Evolutionary conservation across 1,284 basidiomycete species (phyloP), one percentile per base, ranked within the genome.

Genomic region (Puccinia coronata): DNA sequence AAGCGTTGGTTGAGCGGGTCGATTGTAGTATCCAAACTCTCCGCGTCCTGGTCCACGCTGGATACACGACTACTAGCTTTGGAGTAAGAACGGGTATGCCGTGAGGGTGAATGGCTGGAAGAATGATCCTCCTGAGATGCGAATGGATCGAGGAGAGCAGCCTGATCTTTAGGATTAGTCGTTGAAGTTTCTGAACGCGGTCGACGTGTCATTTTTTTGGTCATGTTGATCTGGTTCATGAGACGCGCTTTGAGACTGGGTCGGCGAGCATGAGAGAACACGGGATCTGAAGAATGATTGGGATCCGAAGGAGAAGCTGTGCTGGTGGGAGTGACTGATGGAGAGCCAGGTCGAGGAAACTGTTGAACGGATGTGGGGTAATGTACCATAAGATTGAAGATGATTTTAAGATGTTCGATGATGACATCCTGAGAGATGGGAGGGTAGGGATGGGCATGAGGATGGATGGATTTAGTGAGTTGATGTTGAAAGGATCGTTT

Each of bases 321-420:
- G 2, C 3, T 25, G 6, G 36, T 55, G 49, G 20, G 9, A 1
- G 31, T n/a, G 41, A 76, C 49, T 43, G 31, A 25, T 12, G 47
- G 74, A 18, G 49, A 39, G 25, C 18, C 43, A 23, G 69, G 53
- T n/a, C 71, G 65, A 41, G 53, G 67, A 25, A 59, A 59, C 43
- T 79, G 67, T 31, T 82, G 67, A 31, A 83, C 65, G 23, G 84
- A 82, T 77, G 83, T 82, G 20, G 90, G 90, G 84, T 91, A 94
- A 84, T 93, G 91, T 67, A 91, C 86, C 76, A 92, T 88, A 51
- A 93, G 84, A 84, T 94, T 93, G 86, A 93, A 94, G 9, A 89
- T 87, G 74, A 93, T 88, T 84, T 94, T 94, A 80, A 94, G 88
- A 55, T 92, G 85, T 85, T 94, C 92, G 1, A 89, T 89, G 88